These are phyloP conservation scores for Meyerozyma smithsonii DNA, from an alignment of 1,139 yeast genomes.

Conservation along the genomic window DNA sequence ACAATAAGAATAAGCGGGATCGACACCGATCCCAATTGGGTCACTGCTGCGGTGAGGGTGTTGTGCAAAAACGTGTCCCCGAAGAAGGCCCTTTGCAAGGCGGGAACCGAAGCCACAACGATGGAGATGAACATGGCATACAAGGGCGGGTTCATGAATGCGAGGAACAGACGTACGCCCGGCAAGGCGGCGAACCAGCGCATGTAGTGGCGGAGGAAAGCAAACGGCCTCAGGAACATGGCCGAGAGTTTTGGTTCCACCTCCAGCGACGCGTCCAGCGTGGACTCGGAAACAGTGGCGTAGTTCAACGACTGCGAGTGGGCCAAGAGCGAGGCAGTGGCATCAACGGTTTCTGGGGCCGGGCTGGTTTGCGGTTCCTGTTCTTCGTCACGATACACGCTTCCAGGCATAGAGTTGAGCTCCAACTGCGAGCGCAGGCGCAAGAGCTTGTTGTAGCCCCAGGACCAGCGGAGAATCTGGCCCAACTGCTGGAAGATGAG, in stretches of 20 bases:
- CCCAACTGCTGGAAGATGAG: conserved; percentile 82
- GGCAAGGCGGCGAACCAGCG: conserved; percentile 7
- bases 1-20: conserved; percentile 78
- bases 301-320: background rate
- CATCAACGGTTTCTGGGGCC: background rate
- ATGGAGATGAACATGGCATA: conserved; percentile 87
- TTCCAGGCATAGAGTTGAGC: conserved; percentile 24
- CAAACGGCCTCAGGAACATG: background rate
- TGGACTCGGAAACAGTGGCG: background rate
- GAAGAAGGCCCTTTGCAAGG: conserved; percentile 46
- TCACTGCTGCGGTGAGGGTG: conserved; percentile 72
- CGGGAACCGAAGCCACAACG: conserved; percentile 76
- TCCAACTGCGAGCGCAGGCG: conserved; percentile 46
- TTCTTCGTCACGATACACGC: conserved; percentile 3
- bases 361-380: background rate
- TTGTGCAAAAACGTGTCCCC: conserved; percentile 21
- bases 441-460: conserved; percentile 81
- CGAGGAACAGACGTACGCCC: conserved; percentile 9
- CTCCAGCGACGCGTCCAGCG: conserved; percentile 1
- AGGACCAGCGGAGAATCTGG: conserved; percentile 80
- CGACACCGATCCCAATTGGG: conserved; percentile 81
- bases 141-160: conserved; percentile 88
- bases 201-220: background rate
- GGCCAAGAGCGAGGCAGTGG: background rate
- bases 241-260: background rate